Conservation (phyloP, 129 eudicot species). For the Lactuca sativa region DNA sequence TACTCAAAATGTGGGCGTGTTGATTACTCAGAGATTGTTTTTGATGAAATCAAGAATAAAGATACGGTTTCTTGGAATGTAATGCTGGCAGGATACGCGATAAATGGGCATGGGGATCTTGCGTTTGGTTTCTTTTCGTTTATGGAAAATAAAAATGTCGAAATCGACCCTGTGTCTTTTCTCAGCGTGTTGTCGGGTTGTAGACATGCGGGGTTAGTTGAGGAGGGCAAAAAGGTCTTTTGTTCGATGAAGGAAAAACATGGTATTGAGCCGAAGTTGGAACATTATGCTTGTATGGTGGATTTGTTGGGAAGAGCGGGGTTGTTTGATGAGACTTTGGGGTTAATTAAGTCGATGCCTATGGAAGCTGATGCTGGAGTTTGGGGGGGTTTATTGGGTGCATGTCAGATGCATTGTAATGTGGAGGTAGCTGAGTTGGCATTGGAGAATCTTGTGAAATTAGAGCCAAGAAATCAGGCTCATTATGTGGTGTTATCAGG, state of each 20-base stretch:
- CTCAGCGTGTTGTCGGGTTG: slow-evolving; percentile 63
- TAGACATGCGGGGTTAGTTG: slow-evolving; percentile 59
- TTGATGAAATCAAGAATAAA: slow-evolving; percentile 45
- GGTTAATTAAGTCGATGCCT: slow-evolving; percentile 52
- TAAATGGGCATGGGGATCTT: slow-evolving; percentile 50
- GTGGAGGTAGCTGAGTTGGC: slow-evolving; percentile 58
- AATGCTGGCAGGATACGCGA: slow-evolving; percentile 61
- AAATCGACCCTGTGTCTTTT: slow-evolving; percentile 61
- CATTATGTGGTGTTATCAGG: slow-evolving; percentile 62
- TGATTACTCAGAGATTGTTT: slow-evolving; percentile 47
- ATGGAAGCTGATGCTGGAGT: slow-evolving; percentile 65
- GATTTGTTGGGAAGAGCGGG: slow-evolving; percentile 66
- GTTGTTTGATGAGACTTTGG: slow-evolving; percentile 53
- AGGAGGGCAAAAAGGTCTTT: slow-evolving; percentile 55
- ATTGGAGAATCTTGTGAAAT: slow-evolving; percentile 45
- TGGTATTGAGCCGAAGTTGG: slow-evolving; percentile 47
- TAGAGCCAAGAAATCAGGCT: slow-evolving; percentile 57
- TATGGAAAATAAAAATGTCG: slow-evolving; percentile 48
- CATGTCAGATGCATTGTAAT: slow-evolving; percentile 68
- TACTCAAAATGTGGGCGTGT: slow-evolving; percentile 72
- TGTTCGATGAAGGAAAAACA: slow-evolving; percentile 38
- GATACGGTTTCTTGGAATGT: slow-evolving; percentile 68
- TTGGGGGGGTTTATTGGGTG: slow-evolving; percentile 74
- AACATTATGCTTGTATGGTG: slow-evolving; percentile 76
- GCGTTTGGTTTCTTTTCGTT: slow-evolving; percentile 46